Conservation (phyloP, 2,329 filamentous ascomycete genomes). For the Botryotinia globosa region DNA sequence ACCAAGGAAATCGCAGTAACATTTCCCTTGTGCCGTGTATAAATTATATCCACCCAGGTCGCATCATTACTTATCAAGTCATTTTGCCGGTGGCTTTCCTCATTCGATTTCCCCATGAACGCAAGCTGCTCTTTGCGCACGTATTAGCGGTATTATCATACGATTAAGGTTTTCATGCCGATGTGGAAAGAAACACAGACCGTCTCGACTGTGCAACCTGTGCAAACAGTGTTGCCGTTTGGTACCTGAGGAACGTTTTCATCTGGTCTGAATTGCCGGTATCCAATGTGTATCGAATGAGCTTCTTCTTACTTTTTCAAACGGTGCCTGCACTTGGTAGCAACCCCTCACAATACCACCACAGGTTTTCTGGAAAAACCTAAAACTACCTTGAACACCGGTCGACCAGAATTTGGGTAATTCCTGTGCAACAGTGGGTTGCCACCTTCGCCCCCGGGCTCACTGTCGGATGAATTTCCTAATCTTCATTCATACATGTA, state of each 20-base stretch:
- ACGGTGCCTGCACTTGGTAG: neutral
- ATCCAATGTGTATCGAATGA: neutral
- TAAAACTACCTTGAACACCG: neutral
- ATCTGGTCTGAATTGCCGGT: neutral
- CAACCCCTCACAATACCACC: neutral
- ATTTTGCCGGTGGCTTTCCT: neutral
- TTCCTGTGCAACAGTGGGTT: neutral
- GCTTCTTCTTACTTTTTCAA: neutral
- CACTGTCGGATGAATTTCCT: neutral
- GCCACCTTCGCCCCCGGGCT: neutral
- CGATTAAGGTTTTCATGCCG: neutral
- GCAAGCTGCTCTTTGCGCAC: neutral
- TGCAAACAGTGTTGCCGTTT: neutral
- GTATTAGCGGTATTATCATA: neutral
- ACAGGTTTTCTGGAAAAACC: neutral
- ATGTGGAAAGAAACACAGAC: neutral
- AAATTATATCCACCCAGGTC: neutral
- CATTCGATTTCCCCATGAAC: neutral
- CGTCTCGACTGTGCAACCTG: neutral
- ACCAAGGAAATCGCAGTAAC: neutral
- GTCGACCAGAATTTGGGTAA: neutral
- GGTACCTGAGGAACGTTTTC: neutral
- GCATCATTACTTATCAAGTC: neutral
- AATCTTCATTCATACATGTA: neutral
- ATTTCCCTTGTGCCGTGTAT: neutral